Evolutionary conservation across 768 basidiomycete genomes (phyloP), one percentile per base, ranked within the genome.

Genomic region (Phaffia australis): DNA sequence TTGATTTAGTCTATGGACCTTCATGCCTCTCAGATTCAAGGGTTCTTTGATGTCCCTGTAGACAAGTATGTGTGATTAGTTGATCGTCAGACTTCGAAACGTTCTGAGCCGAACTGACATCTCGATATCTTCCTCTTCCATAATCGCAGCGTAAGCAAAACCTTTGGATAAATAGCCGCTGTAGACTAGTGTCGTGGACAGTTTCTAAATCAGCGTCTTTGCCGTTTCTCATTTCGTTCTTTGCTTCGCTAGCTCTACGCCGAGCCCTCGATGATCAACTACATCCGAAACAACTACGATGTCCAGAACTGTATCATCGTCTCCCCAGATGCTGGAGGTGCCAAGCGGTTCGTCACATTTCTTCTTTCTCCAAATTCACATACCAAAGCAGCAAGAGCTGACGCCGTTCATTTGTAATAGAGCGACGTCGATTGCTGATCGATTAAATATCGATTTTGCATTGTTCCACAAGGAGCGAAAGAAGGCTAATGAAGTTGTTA

Each of bases 41-140:
- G 94, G 8, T 98, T 98, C 81, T 98, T 98, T 76, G 92, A 97
- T 76, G 90, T 98, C 71, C 94, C 94, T 11, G 93, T 95, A 30
- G 94, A 98, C 79, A 98, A 98, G 72, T 74, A 51, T 64, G 73
- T 66, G 18, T 11, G 49, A 14, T 47, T 29, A 46, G 35, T 58
- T 35, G 5, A n/a, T n/a, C 21, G 5, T 25, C 7, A 47, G 3
- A 6, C 47, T 27, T 61, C 42, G 4, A 29, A 18, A 9, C 8
- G 49, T 32, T 18, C 29, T 16, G 32, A n/a, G 21, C 59, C 19
- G 6, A 1, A 29, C 46, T 32, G 46, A 61, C 49, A 49, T 61
- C 50, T 61, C 42, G 14, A 6, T 50, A 7, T 3, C 47, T 30
- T 48, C 15, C 21, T 60, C 47, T 50, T 2, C 18, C 7, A 42